Evolutionary conservation across 805 yeast genomes (phyloP), one percentile per base, ranked within the genome.

Genomic region (Pichia nanzhaoensis): DNA sequence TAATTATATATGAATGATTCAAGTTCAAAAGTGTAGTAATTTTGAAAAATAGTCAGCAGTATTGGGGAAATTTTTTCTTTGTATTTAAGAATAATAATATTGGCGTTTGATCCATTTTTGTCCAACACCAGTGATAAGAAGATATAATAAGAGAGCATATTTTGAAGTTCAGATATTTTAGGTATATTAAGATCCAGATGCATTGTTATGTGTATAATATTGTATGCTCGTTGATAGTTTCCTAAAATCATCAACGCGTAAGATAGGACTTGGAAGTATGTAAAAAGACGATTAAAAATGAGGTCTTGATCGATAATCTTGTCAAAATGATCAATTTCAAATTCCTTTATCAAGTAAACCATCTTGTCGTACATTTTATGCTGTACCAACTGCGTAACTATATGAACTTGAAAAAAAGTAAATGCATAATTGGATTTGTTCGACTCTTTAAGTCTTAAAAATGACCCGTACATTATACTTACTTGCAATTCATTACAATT

Each of bases 141-240:
- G 2, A 37, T 18, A 14, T 36, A 20, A 13, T 41, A 41, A 5
- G 45, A 31, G 7, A 45, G n/a, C 17, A 45, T 21, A 3, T 20
- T 6, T 13, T 41, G 45, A 32, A 45, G 37, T 13, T 39, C 41
- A 2, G n/a, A 6, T 9, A 28, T 24, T 2, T 33, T 31, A 12
- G 33, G 27, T 5, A 13, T 6, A 12, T 42, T 18, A 3, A 41
- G 12, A 13, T 20, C 24, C 9, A 41, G 16, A 3, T 21, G 17
- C 22, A 45, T 2, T n/a, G 45, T 16, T 16, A 41, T 20, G 7
- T 21, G 56, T 33, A 52, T 54, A 5, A 51, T 18, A 3, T 44
- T 34, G 41, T 55, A 50, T 1, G 64, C 55, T n/a, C 48, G 48
- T 14, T n/a, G 13, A 36, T 51, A 55, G 3, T 42, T n/a, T 6